Base-by-base conservation (phyloP, 345 rosid species). In the Moricandia arvensis region DNA sequence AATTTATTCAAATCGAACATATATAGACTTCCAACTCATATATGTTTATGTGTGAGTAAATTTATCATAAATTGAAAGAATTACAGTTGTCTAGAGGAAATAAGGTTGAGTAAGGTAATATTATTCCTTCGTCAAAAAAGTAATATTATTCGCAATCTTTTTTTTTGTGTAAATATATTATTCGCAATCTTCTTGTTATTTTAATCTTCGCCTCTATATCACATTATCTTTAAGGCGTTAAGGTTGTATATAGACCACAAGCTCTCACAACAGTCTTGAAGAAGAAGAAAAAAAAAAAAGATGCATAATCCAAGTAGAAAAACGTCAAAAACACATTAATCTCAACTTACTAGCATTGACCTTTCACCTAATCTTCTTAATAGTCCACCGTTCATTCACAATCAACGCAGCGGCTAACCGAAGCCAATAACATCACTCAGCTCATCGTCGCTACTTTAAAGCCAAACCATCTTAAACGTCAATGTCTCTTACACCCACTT, bases 391-490 rank as follows among this genome's bases (percentile, higher is more conserved):
- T 62, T 49, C 33, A 49, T 60, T 47, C 74, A 38, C 66, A 13
- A 75, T 21, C 53, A 60, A 49, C 31, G 43, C 69, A 45, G 38
- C 72, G 17, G 72, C 45, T 43, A 21, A 33, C 27, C 16, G 17
- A 27, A 43, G 43, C 79, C 80, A 74, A 77, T 51, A 58, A 81
- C 55, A 63, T 82, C 60, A 81, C 81, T 3, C 71, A 84, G 27
- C 82, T 91, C 31, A 80, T 91, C 66, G 67, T 87, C 68, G 81
- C 85, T 21, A 79, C 83, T 54, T 35, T 93, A 58, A 83, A 88
- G n/a, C 80, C 75, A 66, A 33, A 89, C 97, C 66, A 53, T 86
- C 67, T 41, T 27, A 45, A 86, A 87, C 24, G 77, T 85, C 30
- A 69, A 66, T 68, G 59, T 76, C 77, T 82, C 91, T 66, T 66